Evolutionary conservation across 768 basidiomycete genomes (phyloP), one percentile per base, ranked within the genome.

Genomic region (Lactarius trivialis): DNA sequence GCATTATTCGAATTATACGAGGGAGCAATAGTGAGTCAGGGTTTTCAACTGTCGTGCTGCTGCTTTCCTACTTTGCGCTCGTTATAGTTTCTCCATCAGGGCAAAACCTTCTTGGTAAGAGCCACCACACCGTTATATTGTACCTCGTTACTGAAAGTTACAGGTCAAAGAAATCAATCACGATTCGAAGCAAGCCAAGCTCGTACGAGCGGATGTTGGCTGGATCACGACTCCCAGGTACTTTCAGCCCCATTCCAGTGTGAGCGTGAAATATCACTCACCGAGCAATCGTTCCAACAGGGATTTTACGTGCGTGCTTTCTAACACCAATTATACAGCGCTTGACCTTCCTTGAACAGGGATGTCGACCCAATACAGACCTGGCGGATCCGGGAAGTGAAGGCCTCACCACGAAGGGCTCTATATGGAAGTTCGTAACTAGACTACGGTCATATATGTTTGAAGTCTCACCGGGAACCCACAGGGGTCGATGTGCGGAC

Each of bases 1-100:
- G 91, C 91, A 0, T 74, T 93, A 58, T 96, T 94, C 66, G 93
- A 95, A 72, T 75, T 90, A 9, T 96, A 94, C 68, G 92, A 94
- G 74, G 93, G 93, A 14, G 92, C 85, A 4, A 85, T 95, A 64
- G 89, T 90, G 72, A 66, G 78, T 76, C 2, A 14, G 43, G 12
- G 8, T 6, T 3, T 54, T 36, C 24, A 12, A 39, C n/a, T 33
- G 33, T 19, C 28, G 12, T 24, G 7, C 11, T 9, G 14, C 12
- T 9, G 14, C 12, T 37, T 58, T n/a, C 36, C 11, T 34, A 17
- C 17, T n/a, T 12, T 48, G 17, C 48, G 24, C 34, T 48, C 59
- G 68, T 39, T 11, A 60, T 55, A 92, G 88, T 96, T 91, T 73
- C 84, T 95, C 73, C 92, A 94, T 69, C 93, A 93, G 75, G 93